A percentile compares a stretch with the other conserved stretches of the same genome.
phyloP scores from a whole-genome alignment of 345 rosid genomes.

The Cardamine resedifolia region DNA sequence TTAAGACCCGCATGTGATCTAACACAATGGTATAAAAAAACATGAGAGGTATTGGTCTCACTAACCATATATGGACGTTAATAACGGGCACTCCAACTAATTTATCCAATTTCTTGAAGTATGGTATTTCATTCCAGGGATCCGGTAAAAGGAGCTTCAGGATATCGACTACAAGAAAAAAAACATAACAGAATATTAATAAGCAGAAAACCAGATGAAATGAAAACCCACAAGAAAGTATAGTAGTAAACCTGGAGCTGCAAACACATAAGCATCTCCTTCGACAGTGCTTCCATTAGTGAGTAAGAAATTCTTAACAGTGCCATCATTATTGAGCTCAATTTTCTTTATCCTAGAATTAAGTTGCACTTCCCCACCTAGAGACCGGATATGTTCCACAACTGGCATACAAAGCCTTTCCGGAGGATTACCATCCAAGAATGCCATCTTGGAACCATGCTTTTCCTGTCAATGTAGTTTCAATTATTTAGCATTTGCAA shows the following conservation, averaged over 20 bases:
- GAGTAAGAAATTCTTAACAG: slow-evolving; percentile 68
- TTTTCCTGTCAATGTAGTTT: slow-evolving; percentile 62
- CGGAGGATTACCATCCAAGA: slow-evolving; percentile 95
- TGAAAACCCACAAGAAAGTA: not conserved
- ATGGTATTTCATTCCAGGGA: slow-evolving; percentile 72
- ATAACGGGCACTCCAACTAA: slow-evolving; percentile 96
- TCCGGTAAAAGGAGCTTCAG: slow-evolving; percentile 88
- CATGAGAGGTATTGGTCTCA: slow-evolving; percentile 30
- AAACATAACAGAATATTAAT: slow-evolving; percentile 21
- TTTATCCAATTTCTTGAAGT: slow-evolving; percentile 86
- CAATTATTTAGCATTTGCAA: slow-evolving; percentile 16
- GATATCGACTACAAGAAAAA: slow-evolving; percentile 62
- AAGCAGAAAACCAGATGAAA: slow-evolving; percentile 14
- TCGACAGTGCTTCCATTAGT: slow-evolving; percentile 63
- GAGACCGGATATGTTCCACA: slow-evolving; percentile 66
- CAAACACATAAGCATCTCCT: slow-evolving; percentile 89
- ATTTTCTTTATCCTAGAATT: slow-evolving; percentile 81
- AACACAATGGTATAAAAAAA: not conserved
- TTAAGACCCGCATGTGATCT: not conserved
- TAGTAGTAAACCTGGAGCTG: slow-evolving; percentile 68
- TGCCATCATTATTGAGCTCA: slow-evolving; percentile 77
- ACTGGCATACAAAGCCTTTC: slow-evolving; percentile 94
- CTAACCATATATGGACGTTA: slow-evolving; percentile 96
- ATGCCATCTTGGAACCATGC: slow-evolving; percentile 97
- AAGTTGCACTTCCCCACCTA: slow-evolving; percentile 80